These are phyloP conservation scores for Populus davidiana DNA, from an alignment of 345 rosid species.

Conservation along the genomic window DNA sequence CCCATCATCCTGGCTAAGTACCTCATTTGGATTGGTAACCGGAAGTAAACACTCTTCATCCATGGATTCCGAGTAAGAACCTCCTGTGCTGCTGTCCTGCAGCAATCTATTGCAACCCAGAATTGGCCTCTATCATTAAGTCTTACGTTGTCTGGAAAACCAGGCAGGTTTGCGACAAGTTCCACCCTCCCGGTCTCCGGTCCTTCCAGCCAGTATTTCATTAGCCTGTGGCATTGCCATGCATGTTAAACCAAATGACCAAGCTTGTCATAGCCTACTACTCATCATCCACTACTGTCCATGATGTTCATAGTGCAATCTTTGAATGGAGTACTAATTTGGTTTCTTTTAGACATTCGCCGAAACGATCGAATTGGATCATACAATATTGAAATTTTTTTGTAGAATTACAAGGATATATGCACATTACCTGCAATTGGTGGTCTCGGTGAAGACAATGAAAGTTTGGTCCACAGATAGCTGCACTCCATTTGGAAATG, in stretches of 20 bases:
- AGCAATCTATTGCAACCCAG: slow-evolving; percentile 98
- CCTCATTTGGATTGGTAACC: slow-evolving; percentile 67
- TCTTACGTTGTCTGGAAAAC: slow-evolving; percentile 95
- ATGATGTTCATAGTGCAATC: not conserved
- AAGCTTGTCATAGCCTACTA: not conserved
- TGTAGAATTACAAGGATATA: not conserved
- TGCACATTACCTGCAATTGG: slow-evolving; percentile 73
- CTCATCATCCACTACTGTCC: not conserved
- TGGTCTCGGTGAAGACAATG: slow-evolving; percentile 85
- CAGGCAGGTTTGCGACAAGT: slow-evolving; percentile 65
- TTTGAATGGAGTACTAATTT: not conserved
- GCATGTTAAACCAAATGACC: not conserved
- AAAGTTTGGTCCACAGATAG: slow-evolving; percentile 71
- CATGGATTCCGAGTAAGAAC: slow-evolving; percentile 71
- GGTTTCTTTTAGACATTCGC: not conserved
- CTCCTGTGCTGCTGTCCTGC: slow-evolving; percentile 81
- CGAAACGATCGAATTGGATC: no score
- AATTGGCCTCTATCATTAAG: slow-evolving; percentile 71
- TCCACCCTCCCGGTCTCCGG: slow-evolving; percentile 44
- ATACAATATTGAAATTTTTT: not conserved
- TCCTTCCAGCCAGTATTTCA: slow-evolving; percentile 93
- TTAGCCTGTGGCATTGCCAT: slow-evolving; percentile 43
- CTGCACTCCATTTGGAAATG: slow-evolving; percentile 93
- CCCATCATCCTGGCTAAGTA: slow-evolving; percentile 73
- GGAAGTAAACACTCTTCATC: slow-evolving; percentile 69